Conservation (phyloP, 163 green algal genomes). For the Scenedesmus sp. region DNA sequence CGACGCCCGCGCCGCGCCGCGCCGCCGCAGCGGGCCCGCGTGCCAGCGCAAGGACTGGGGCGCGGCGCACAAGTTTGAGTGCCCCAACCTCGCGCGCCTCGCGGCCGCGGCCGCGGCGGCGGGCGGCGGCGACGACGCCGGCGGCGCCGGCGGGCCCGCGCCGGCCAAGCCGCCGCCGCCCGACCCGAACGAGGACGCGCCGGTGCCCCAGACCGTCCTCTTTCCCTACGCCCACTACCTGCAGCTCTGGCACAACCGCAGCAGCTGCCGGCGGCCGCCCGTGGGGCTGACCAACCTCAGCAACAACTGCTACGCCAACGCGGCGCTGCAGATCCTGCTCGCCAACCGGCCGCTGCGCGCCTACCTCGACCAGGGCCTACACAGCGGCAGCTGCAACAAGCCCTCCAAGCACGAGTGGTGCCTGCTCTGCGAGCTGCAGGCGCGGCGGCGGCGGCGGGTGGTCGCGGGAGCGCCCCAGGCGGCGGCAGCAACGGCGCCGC, state of each 20-base stretch:
- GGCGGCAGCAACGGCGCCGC: background rate
- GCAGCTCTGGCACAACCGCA: conserved; percentile 30
- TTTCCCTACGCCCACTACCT: conserved; percentile 44
- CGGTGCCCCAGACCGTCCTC: conserved; percentile 38
- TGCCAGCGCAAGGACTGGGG: conserved; percentile 47
- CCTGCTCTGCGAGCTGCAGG: conserved; percentile 56
- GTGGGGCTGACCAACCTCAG: conserved; percentile 50
- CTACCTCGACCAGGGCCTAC: conserved; percentile 44
- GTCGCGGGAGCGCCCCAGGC: too few relatives aligned
- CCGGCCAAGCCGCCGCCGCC: background rate
- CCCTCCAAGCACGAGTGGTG: conserved; percentile 40
- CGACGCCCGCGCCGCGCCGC: too few relatives aligned
- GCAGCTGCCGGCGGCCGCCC: conserved; percentile 26
- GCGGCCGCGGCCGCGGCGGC: background rate
- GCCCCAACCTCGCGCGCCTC: conserved; percentile 20
- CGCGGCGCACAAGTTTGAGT: conserved; percentile 47
- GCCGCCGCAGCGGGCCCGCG: conserved; percentile 20
- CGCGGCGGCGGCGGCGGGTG: too few relatives aligned
- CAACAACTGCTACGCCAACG: conserved; percentile 70
- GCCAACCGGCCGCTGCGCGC: conserved; percentile 53
- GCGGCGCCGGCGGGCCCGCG: background rate
- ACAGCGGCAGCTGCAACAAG: conserved; percentile 41
- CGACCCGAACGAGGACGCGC: conserved; percentile 42
- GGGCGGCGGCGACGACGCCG: background rate
- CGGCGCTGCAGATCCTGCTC: conserved; percentile 63